Conservation (phyloP, 2,329 filamentous ascomycete genomes). For the Hymenoscyphus linearis region DNA sequence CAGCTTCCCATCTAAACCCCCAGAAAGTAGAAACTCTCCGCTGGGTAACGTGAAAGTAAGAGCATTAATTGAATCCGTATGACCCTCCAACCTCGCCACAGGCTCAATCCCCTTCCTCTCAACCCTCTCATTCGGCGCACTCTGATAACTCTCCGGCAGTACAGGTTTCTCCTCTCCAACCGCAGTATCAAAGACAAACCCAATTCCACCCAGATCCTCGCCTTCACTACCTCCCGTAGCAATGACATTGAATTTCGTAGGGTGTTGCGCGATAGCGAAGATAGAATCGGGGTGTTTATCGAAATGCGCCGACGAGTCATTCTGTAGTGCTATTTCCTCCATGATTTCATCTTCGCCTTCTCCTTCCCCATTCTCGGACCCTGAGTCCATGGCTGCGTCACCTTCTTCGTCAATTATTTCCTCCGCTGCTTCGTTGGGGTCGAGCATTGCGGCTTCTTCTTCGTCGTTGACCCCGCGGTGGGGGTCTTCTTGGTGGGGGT, state of each 20-base stretch:
- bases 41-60: slow-evolving; percentile 76
- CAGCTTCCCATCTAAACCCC: slow-evolving; percentile 79
- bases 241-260: slow-evolving; percentile 68
- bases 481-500: slow-evolving; percentile 19
- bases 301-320: slow-evolving; percentile 91
- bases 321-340: slow-evolving; percentile 74
- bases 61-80: slow-evolving; percentile 86
- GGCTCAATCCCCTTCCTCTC: slow-evolving; percentile 57
- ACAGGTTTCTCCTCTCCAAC: slow-evolving; percentile 55
- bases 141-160: slow-evolving; percentile 71
- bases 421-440: slow-evolving; percentile 72
- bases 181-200: slow-evolving; percentile 78
- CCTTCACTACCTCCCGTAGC: slow-evolving; percentile 78
- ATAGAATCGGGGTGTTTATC: slow-evolving; percentile 86
- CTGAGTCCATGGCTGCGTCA: slow-evolving; percentile 77
- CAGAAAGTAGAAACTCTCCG: slow-evolving; percentile 82
- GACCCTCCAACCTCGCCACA: slow-evolving; percentile 76
- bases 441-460: slow-evolving; percentile 67
- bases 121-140: slow-evolving; percentile 53
- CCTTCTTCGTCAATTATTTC: slow-evolving; percentile 58
- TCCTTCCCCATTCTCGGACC: slow-evolving; percentile 54
- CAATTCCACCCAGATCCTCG: slow-evolving; percentile 59
- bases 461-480: slow-evolving; percentile 43
- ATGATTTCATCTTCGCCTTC: slow-evolving; percentile 48
- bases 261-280: slow-evolving; percentile 93